Base-by-base conservation (phyloP, 2,329 filamentous ascomycete genomes). In the Clonostachys solani region DNA sequence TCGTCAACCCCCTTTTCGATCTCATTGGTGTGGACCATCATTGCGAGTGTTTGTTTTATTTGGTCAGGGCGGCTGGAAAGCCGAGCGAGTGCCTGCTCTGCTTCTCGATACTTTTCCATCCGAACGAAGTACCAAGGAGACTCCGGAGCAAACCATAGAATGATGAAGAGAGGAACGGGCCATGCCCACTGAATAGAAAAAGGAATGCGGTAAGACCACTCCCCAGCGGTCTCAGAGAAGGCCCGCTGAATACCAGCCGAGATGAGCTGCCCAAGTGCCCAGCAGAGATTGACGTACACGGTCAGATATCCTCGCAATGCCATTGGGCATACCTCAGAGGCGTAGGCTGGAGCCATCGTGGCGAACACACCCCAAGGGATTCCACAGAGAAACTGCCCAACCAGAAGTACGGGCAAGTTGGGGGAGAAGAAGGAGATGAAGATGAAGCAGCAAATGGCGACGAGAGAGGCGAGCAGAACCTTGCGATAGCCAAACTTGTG, bases 1-100 rank as follows among this genome's bases (percentile, higher is more conserved):
- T 56, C 49, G 10, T 63, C 60, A 2, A 64, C 54, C 16, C 63
- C 61, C 56, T 64, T 69, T 47, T 77, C 73, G 49, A 73, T 57
- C 58, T 71, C 68, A 53, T 77, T 71, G 13, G 75, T 78, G 47
- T 75, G 66, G 1, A 70, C 53, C 67, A 78, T 75, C 71, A 78
- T 72, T 12, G 72, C 68, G 15, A 80, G 52, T 1, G 66, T 67
- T 52, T 73, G 36, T 18, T 38, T 37, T 59, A 54, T 10, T 9
- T 29, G 23, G 23, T 29, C 23, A 4, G 23, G 9, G 34, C 13
- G 44, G 7, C 18, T 29, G 15, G 68, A 68, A n/a, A 78, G 62
- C 5, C 71, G 63, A 33, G 58, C 52, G 0, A 77, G 52, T 0
- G 69, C 63, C 8, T 55, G 58, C 46, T 56, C 58, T 3, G 69